A percentile compares a stretch with the other conserved stretches of the same genome.
phyloP scores from a whole-genome alignment of 78 protist species.

The Dictyostelium brefeldianum region DNA sequence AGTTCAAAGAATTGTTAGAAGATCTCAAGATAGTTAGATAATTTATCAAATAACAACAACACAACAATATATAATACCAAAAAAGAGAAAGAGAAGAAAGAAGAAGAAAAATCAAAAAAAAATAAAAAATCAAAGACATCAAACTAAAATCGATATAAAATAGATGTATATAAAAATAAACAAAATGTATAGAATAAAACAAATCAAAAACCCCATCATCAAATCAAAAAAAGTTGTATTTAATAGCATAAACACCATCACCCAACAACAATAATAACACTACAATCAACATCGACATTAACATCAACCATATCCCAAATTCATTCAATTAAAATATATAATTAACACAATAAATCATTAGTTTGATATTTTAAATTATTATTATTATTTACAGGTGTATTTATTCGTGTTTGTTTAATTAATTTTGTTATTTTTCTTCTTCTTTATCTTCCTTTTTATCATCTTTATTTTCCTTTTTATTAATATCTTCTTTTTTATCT shows the following conservation, averaged over 20 bases:
- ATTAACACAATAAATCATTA: not conserved
- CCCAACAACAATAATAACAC: no score
- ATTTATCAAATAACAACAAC: not conserved
- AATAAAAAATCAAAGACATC: not conserved
- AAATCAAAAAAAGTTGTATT: no score
- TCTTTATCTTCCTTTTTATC: not conserved
- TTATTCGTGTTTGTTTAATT: no score
- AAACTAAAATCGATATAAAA: no score
- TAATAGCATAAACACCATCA: no score
- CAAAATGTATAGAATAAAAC: no score
- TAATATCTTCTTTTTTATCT: not conserved
- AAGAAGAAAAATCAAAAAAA: not conserved
- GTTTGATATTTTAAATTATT: not conserved
- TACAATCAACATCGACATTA: no score
- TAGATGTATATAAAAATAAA: no score
- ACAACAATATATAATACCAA: not conserved
- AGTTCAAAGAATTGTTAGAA: constrained; percentile 76
- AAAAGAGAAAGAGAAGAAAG: not conserved
- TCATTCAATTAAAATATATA: no score
- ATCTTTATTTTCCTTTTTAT: not conserved
- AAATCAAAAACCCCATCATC: no score
- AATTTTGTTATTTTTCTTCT: not conserved
- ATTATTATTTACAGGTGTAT: not conserved
- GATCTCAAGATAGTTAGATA: constrained; percentile 60
- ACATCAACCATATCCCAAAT: no score